Evolutionary conservation across 495 filamentous ascomycete species (phyloP).

Genomic region (Endocarpon pusillum): DNA sequence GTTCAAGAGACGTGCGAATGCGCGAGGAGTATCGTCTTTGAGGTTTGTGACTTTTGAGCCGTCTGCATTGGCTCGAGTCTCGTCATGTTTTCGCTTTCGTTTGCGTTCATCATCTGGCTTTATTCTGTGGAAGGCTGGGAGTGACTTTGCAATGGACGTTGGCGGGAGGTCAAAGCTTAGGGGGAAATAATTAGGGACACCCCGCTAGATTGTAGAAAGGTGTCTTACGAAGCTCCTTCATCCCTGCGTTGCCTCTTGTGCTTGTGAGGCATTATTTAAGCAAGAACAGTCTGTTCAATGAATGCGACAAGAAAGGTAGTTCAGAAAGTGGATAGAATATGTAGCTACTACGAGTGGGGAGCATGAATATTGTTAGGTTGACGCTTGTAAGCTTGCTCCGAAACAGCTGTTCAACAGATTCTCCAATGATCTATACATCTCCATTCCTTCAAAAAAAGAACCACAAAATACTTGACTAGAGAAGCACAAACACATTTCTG

Average conservation of each 20-base stretch:
- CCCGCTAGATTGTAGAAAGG: slow-evolving; percentile 1
- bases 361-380: no score
- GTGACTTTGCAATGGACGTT: slow-evolving; percentile 45
- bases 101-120: slow-evolving; percentile 9
- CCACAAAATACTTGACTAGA: no score
- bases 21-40: slow-evolving; percentile 68
- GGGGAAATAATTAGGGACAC: slow-evolving; percentile 1
- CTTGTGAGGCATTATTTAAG: slow-evolving; percentile 88
- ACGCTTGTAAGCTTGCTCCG: no score
- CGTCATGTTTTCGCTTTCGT: slow-evolving; percentile 10
- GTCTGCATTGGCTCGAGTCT: slow-evolving; percentile 10
- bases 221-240: slow-evolving; percentile 21
- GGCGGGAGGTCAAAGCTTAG: slow-evolving; percentile 62
- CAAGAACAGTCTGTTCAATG: no score
- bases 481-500: no score
- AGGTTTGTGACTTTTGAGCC: slow-evolving; percentile 10
- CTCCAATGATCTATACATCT: no score
- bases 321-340: no score
- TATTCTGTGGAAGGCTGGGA: slow-evolving; percentile 33
- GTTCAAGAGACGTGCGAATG: slow-evolving; percentile 69
- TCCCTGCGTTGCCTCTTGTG: slow-evolving; percentile 47
- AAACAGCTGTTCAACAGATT: no score
- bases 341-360: no score
- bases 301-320: no score
- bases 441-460: neutral